Base-by-base conservation (phyloP, 2,329 filamentous ascomycete genomes). In the Beauveria sp. region DNA sequence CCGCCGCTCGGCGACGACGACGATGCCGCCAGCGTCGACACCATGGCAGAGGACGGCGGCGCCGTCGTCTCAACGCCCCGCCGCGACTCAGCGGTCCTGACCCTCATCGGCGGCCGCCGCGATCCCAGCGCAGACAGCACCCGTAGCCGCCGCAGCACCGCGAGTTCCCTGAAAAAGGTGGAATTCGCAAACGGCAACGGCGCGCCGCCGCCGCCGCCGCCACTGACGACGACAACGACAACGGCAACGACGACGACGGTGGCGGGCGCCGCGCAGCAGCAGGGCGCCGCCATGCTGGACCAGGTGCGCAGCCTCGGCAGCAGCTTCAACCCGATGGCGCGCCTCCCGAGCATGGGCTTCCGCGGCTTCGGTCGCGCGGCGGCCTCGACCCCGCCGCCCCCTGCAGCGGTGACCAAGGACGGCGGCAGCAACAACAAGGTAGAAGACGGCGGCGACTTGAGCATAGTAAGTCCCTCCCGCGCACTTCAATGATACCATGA, bases 261-360 rank as follows among this genome's bases (percentile, higher is more conserved):
- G 69, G 28, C 65, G 67, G 20, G 58, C 68, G 34, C 63, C 65
- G 48, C 64, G 70, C 28, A 66, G 68, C 65, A 83, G 82, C 63
- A 58, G 24, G 55, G 52, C 55, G 86, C 87, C 3, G 86, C 89
- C 34, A 74, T 86, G 14, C 83, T 96, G 2, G 91, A 96, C 64
- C 91, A 90, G 14, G 87, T 96, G 78, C 86, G 90, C 59, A 93
- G 84, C 70, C 81, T 96, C 63, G 87, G 91, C 43, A 94, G 83
- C 71, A 87, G 88, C 1, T 78, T 96, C 40, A 96, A 96, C 68
- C 91, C 91, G 3, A 87, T 96, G 71, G 90, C 86, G 50, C 84
- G 91, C 56, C 83, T 96, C 56, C 85, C 88, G 1, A 78, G 86
- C 40, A 91, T 94, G 70, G 83, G 83, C 61, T 82, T 96, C 66